phyloP scores from a whole-genome alignment of 495 filamentous ascomycete species.

The Aspergillus panamensis region DNA sequence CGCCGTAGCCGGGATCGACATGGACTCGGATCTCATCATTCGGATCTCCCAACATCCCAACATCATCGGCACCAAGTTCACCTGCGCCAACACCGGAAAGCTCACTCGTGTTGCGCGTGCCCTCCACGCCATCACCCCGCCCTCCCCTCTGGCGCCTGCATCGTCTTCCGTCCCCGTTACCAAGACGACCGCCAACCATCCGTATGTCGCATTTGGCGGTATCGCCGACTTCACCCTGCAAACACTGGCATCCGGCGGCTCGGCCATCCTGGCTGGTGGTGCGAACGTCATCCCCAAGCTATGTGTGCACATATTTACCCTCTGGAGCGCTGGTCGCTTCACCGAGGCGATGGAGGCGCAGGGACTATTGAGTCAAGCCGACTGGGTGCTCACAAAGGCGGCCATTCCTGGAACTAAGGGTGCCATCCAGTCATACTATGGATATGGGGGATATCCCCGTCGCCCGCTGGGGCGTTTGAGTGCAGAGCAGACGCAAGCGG shows the following conservation, averaged over 20 bases:
- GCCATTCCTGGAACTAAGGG: conserved; percentile 84
- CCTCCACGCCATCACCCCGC: conserved; percentile 66
- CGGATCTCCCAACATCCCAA: conserved; percentile 77
- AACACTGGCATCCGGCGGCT: conserved; percentile 74
- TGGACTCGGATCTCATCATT: conserved; percentile 86
- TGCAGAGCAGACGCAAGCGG: conserved; percentile 50
- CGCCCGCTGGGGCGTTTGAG: conserved; percentile 65
- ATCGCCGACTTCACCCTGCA: conserved; percentile 86
- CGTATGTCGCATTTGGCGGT: conserved; percentile 84
- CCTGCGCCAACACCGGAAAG: conserved; percentile 86
- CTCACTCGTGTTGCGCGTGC: conserved; percentile 78
- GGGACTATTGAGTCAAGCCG: conserved; percentile 65
- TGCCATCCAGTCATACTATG: conserved; percentile 78
- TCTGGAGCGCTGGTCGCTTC: conserved; percentile 67
- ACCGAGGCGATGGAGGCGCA: conserved; percentile 74
- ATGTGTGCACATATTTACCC: conserved; percentile 76
- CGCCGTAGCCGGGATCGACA: conserved; percentile 85
- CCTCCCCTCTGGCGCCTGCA: conserved; percentile 36
- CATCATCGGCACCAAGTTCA: conserved; percentile 87
- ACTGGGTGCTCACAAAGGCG: conserved; percentile 84
- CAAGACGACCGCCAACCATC: conserved; percentile 44
- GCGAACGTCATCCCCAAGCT: conserved; percentile 83
- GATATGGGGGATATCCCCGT: conserved; percentile 78
- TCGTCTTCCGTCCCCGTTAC: conserved; percentile 24
- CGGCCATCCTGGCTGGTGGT: conserved; percentile 80